Evolutionary conservation across 1,139 yeast species (phyloP), one percentile per base, ranked within the genome.

Genomic region (Protomyces lactucae-debilis): DNA sequence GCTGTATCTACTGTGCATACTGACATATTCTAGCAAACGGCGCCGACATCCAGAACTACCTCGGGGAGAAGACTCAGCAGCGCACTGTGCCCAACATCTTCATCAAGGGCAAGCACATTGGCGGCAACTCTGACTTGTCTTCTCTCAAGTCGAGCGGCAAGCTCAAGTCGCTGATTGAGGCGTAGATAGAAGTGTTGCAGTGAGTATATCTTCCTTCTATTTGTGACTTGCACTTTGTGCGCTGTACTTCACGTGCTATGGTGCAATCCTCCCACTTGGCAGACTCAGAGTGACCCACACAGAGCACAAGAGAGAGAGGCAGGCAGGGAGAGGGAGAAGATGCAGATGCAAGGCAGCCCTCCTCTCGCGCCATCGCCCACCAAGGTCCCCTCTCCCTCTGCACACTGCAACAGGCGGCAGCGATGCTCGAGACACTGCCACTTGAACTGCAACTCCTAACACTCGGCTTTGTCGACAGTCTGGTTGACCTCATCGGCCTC

Each of bases 21-120:
- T 37, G 3, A 21, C 32, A 4, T 52, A 3, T 5, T 16, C 39
- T 16, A 43, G 64, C 52, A 39, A 46, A 60, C 60, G 92, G 91
- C 55, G 74, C 75, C 28, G 87, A 82, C 23, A 84, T 92, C 71
- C 98, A 93, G 79, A 85, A 81, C 61, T 95, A 95, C 66, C 81
- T 93, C 68, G 74, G 74, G 60, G 86, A 88, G 73, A 76, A 90
- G 70, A 87, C 95, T 48, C 95, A 96, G 67, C 99, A 93, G 81
- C 82, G 85, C 71, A 90, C 98, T 54, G 98, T 93, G 67, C 99
- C 99, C 69, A 92, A 88, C 76, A 83, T 93, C 70, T 93, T 87
- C 79, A 91, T 93, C 75, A 85, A 82, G 63, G 97, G 96, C 67
- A 82, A 90, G 78, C 97, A 91, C 79, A 85, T 93, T 73, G 99